A percentile compares a stretch with the other conserved stretches of the same genome.
Evolutionary conservation across 2,329 filamentous ascomycete species (phyloP).

Genomic region (Xylaria sp.): DNA sequence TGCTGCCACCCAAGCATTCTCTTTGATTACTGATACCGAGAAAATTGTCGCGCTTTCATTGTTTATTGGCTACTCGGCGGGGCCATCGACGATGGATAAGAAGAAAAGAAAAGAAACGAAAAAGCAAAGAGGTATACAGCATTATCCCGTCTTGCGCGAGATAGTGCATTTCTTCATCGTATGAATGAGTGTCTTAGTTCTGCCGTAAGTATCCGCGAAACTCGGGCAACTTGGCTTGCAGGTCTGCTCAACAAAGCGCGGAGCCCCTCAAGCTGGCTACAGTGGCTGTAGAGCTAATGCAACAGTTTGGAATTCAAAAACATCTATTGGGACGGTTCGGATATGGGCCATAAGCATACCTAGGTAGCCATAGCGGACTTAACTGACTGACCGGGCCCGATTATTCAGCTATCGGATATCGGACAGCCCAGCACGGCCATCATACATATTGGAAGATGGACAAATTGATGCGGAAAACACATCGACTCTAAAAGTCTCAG

Average conservation of each 20-base stretch:
- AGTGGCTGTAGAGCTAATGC: background rate
- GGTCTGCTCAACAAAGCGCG: background rate
- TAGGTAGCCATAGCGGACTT: background rate
- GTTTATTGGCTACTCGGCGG: slow-evolving; percentile 5
- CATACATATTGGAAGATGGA: slow-evolving; percentile 1
- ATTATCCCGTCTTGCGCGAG: too few relatives aligned
- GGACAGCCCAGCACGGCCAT: slow-evolving; percentile 1
- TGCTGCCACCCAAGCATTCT: background rate
- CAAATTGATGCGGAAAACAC: slow-evolving; percentile 7
- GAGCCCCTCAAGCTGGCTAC: background rate
- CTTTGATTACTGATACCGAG: background rate
- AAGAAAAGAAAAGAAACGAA: slow-evolving; percentile 6
- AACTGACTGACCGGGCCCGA: background rate
- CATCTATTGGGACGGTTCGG: too few relatives aligned
- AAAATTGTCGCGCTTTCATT: background rate
- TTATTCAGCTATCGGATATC: background rate
- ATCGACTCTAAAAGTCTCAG: slow-evolving; percentile 3
- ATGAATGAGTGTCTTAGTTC: too few relatives aligned
- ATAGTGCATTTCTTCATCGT: background rate
- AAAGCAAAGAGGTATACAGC: too few relatives aligned
- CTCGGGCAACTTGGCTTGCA: background rate
- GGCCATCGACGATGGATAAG: slow-evolving; percentile 14
- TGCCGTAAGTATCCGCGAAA: too few relatives aligned
- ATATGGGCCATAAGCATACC: too few relatives aligned
- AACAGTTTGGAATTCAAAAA: background rate